Evolutionary conservation across 148 eudicot genomes (phyloP).

Genomic region (Limonium bicolor): DNA sequence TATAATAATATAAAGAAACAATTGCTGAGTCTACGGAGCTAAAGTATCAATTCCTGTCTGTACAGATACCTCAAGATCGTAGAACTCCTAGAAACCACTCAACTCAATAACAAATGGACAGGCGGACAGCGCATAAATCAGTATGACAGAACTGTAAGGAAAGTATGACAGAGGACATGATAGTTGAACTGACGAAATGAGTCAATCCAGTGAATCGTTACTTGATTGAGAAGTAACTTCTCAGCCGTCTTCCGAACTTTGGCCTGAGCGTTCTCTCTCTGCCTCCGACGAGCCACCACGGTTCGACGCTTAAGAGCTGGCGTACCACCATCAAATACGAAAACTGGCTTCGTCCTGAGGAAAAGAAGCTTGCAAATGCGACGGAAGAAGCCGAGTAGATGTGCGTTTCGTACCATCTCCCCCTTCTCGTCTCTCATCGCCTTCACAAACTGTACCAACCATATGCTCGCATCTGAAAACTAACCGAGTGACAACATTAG

Average conservation of each 20-base stretch:
- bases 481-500: neutral
- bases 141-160: too few relatives aligned
- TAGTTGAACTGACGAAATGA: neutral
- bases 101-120: too few relatives aligned
- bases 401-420: constrained; percentile 96
- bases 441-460: constrained; percentile 97
- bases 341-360: constrained; percentile 84
- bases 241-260: constrained; percentile 91
- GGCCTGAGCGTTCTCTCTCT: constrained; percentile 86
- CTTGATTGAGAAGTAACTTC: constrained; percentile 81
- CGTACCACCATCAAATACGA: constrained; percentile 90
- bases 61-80: too few relatives aligned
- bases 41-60: too few relatives aligned
- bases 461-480: constrained; percentile 82
- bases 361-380: constrained; percentile 92
- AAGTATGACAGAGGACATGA: too few relatives aligned
- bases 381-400: constrained; percentile 78
- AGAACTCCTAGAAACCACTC: too few relatives aligned
- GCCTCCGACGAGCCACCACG: constrained; percentile 72
- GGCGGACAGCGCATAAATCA: too few relatives aligned
- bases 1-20: too few relatives aligned
- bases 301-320: constrained; percentile 91
- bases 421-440: constrained; percentile 96
- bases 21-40: too few relatives aligned
- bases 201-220: constrained; percentile 11